phyloP scores from a whole-genome alignment of 2,329 filamentous ascomycete species.

The Diaporthe vaccinii region DNA sequence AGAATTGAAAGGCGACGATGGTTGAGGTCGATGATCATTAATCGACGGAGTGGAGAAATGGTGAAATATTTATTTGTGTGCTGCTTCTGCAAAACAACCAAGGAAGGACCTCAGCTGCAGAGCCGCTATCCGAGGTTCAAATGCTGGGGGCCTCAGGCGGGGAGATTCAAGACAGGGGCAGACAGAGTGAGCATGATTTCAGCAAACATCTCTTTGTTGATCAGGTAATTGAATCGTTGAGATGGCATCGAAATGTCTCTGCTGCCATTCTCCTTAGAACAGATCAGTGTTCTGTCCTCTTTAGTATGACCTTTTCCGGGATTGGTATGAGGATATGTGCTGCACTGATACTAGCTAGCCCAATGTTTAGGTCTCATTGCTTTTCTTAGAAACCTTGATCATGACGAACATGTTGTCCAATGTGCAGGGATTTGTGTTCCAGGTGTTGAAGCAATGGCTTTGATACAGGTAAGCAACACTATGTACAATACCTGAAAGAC shows the following conservation, averaged over 20 bases:
- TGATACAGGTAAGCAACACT: too few relatives aligned
- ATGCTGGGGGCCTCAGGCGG: neutral
- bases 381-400: neutral
- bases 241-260: neutral
- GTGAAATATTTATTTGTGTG: neutral
- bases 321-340: neutral
- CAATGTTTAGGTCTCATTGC: too few relatives aligned
- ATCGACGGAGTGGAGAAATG: too few relatives aligned
- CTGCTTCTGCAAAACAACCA: neutral
- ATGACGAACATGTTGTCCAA: too few relatives aligned
- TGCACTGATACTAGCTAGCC: neutral
- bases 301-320: too few relatives aligned
- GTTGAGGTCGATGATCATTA: too few relatives aligned
- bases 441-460: too few relatives aligned
- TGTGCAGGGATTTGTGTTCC: too few relatives aligned
- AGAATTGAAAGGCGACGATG: too few relatives aligned
- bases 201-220: neutral
- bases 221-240: too few relatives aligned
- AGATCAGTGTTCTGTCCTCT: neutral
- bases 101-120: neutral
- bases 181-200: neutral
- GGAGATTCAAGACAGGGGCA: neutral
- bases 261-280: neutral
- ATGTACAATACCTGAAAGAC: too few relatives aligned
- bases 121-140: neutral